Conservation (phyloP, 1,284 basidiomycete genomes). For the Vanrija pseudolonga region DNA sequence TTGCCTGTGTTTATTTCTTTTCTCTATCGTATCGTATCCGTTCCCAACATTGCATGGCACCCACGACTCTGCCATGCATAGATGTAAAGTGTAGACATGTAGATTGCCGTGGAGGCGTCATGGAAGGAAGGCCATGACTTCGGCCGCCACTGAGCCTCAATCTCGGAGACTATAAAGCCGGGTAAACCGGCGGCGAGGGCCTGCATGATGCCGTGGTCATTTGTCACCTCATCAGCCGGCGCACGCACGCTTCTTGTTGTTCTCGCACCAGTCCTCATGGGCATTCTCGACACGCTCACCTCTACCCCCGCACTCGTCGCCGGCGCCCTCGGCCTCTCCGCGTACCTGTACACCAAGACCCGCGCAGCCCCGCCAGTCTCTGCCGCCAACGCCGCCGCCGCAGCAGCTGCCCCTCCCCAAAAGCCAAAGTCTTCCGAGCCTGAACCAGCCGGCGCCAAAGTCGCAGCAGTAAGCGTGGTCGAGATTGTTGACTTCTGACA, state of each 20-base stretch:
- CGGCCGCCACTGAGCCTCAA: no score
- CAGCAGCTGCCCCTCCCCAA: background rate
- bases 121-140: no score
- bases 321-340: slow-evolving; percentile 31
- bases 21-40: no score
- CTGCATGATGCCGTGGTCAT: no score
- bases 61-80: background rate
- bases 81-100: background rate
- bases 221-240: background rate
- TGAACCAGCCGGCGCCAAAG: no score
- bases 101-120: background rate
- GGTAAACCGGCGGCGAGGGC: no score
- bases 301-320: slow-evolving; percentile 34
- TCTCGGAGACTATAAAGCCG: no score
- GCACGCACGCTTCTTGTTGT: no score
- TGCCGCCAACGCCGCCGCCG: background rate
- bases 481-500: background rate
- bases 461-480: no score
- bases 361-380: background rate
- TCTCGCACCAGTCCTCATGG: slow-evolving; percentile 3
- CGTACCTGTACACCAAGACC: slow-evolving; percentile 18
- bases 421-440: no score
- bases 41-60: background rate
- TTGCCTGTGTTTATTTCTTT: no score
- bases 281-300: slow-evolving; percentile 38